Base-by-base conservation (phyloP, 73 alveolate species). In the Paramecium octaurelia region DNA sequence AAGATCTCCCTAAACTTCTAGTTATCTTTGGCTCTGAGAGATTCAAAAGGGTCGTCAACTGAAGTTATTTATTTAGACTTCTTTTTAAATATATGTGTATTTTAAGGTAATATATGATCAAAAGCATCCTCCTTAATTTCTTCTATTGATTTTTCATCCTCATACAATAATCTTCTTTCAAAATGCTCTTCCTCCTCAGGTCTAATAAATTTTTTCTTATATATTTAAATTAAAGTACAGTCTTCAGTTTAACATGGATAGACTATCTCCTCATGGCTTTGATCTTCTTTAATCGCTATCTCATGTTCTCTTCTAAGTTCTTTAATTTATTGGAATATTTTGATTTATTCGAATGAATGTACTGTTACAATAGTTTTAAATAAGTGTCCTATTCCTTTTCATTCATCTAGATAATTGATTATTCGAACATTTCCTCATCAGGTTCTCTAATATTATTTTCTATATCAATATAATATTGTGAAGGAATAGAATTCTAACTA, bases 311-410 rank as follows among this genome's bases (percentile, higher is more conserved):
- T 10, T 80, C 70, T 43, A 44, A 24, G 44, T 80, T 80, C 43
- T 43, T 80, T 43, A 80, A 35, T 80, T 46, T 80, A 12, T 80
- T 27, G 1, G 70, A 44, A 46, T 80, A 80, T 80, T 80, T 80
- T 35, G 91, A 42, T 80, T 80, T 80, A 44, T 80, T 40, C 8
- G 46, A 48, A 80, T 80, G 70, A 7, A 80, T 80, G 27, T 44
- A 80, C 21, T 80, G 23, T 80, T 80, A 64, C 12, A 80, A 10
- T 18, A 46, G 3, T 44, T 80, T 80, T 24, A 80, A 42, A 80
- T 80, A 80, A 23, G 76, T 43, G n/a, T 48, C 73, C 10, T 80
- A 80, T 80, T 80, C 91, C 29, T 80, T 80, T 48, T 80, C 91
- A 5, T 42, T 80, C 91, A 80, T 80, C 46, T 80, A 80, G 14